These are phyloP conservation scores for Suillus subaureus DNA, from an alignment of 768 basidiomycete genomes.

Conservation along the genomic window DNA sequence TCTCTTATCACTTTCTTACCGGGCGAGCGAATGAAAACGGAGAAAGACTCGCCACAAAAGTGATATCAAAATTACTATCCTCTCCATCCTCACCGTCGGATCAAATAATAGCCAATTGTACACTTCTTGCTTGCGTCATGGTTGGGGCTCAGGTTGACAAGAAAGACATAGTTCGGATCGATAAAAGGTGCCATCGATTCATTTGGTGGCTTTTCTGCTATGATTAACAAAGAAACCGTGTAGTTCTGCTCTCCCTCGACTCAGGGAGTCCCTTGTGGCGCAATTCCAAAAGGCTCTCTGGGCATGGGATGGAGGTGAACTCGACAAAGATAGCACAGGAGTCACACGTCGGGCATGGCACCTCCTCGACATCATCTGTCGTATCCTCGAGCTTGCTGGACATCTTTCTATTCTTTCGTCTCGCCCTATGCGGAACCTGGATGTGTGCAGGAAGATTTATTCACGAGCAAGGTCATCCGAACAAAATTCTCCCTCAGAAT, in stretches of 20 bases:
- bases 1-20: not conserved
- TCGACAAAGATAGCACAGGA: not conserved
- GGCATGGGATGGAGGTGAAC: not conserved
- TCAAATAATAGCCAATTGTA: not conserved
- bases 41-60: not conserved
- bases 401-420: accelerated
- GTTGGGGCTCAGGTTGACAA: not conserved
- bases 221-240: not conserved
- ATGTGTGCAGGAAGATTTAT: not conserved
- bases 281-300: not conserved
- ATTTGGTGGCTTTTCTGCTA: not conserved
- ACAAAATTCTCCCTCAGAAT: not conserved
- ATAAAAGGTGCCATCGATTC: not conserved
- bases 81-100: not conserved
- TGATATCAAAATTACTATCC: not conserved
- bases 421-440: not conserved
- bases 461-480: not conserved
- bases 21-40: not conserved
- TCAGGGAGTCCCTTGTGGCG: not conserved
- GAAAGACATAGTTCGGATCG: not conserved
- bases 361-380: not conserved
- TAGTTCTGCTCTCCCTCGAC: not conserved
- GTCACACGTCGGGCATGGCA: not conserved
- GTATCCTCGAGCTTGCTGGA: not conserved
- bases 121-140: not conserved